Percentiles rank a stretch among this genome's conserved stretches.
Evolutionary conservation across 1,284 basidiomycete species (phyloP).

Genomic region (Irpex sp.): DNA sequence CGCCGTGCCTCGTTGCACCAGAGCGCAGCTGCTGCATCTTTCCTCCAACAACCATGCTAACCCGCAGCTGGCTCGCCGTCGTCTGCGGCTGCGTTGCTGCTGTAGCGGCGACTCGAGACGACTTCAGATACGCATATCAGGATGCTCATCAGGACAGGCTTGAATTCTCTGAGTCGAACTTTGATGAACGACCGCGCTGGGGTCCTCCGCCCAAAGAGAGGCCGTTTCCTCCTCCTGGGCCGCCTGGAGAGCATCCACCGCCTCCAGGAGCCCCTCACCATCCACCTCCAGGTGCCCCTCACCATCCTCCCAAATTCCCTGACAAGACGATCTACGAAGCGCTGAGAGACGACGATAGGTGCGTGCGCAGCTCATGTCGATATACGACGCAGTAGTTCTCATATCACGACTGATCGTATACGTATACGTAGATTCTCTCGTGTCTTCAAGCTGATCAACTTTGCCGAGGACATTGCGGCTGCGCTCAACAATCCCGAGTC

Average conservation of each 20-base stretch:
- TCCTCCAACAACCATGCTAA: slow-evolving; percentile 7
- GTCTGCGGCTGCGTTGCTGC: slow-evolving; percentile 20
- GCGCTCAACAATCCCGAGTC: slow-evolving; percentile 38
- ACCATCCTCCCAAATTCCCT: slow-evolving; percentile 12
- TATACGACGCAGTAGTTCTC: neutral
- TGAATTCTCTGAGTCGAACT: neutral
- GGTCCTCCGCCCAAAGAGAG: neutral
- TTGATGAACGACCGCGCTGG: neutral
- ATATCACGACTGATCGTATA: neutral
- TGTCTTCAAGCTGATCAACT: slow-evolving; percentile 41
- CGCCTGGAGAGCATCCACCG: slow-evolving; percentile 8
- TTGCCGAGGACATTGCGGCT: slow-evolving; percentile 38
- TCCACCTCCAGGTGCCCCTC: slow-evolving; percentile 1
- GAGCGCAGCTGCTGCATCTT: neutral
- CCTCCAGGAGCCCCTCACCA: slow-evolving; percentile 11
- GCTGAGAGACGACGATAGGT: slow-evolving; percentile 35
- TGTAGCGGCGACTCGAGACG: slow-evolving; percentile 15
- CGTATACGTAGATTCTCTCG: slow-evolving; percentile 32
- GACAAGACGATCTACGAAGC: slow-evolving; percentile 40
- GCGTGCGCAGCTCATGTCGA: slow-evolving; percentile 4
- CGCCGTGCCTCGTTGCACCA: slow-evolving; percentile 2
- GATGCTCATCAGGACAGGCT: slow-evolving; percentile 1
- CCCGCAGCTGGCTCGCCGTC: slow-evolving; percentile 19
- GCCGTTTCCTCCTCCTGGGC: slow-evolving; percentile 1
- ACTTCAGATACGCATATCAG: neutral